Evolutionary conservation across 106 monocot species (phyloP).

Genomic region (Dioscorea alata): DNA sequence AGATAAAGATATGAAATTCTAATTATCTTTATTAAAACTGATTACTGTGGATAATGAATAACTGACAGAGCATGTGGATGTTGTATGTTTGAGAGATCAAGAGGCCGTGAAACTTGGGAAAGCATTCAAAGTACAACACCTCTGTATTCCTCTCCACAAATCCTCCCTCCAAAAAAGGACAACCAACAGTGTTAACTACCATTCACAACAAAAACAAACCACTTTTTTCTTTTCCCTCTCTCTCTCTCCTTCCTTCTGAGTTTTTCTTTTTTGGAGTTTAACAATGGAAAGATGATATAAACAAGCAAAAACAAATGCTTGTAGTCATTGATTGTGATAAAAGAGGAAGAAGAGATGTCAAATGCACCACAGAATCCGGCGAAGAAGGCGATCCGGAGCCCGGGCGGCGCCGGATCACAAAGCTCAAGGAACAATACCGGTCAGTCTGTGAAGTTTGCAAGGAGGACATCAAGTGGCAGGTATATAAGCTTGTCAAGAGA

Average conservation of each 20-base stretch:
- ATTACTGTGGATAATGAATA: too few relatives aligned
- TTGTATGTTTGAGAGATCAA: not conserved
- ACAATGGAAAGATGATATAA: not conserved
- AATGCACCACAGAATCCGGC: conserved; percentile 13
- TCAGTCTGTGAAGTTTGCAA: conserved; percentile 67
- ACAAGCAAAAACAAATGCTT: not conserved
- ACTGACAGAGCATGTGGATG: not conserved
- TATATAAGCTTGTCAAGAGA: conserved; percentile 62
- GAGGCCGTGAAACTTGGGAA: too few relatives aligned
- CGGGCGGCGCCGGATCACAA: conserved; percentile 18
- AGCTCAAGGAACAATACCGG: conserved; percentile 10
- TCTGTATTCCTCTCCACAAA: not conserved
- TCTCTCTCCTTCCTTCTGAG: not conserved
- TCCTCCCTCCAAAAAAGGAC: not conserved
- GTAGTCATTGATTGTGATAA: not conserved
- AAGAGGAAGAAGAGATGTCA: not conserved
- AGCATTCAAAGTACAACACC: not conserved
- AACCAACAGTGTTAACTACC: not conserved
- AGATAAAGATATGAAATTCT: too few relatives aligned
- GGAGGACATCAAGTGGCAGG: conserved; percentile 76
- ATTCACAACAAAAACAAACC: not conserved
- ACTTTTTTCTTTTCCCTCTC: not conserved
- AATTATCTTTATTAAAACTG: too few relatives aligned
- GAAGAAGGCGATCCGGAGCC: conserved; percentile 30
- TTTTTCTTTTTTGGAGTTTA: not conserved